Evolutionary conservation across 345 rosid genomes (phyloP).

Genomic region (Linum trigynum): DNA sequence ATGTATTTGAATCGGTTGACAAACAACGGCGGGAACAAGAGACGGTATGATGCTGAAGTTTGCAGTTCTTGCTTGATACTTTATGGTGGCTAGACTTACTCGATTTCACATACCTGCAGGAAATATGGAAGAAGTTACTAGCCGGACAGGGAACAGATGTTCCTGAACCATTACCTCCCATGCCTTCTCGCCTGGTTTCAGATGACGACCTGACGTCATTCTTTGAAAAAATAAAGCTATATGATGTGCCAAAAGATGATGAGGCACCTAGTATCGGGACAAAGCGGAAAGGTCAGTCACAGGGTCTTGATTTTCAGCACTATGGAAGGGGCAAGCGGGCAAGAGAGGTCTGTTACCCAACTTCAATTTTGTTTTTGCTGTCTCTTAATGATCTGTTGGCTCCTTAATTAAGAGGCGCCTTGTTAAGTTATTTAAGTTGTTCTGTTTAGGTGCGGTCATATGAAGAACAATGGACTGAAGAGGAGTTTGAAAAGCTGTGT

Average conservation of each 20-base stretch:
- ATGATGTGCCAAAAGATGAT: slow-evolving; percentile 49
- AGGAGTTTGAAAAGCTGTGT: slow-evolving; percentile 88
- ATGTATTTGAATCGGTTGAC: slow-evolving; percentile 77
- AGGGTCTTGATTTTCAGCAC: slow-evolving; percentile 52
- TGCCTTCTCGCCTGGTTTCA: slow-evolving; percentile 79
- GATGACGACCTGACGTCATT: slow-evolving; percentile 68
- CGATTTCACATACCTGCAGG: slow-evolving; percentile 34
- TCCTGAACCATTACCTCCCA: slow-evolving; percentile 35
- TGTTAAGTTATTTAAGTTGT: background rate
- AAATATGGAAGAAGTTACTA: slow-evolving; percentile 56
- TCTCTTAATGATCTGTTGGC: background rate
- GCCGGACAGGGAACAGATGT: slow-evolving; percentile 31
- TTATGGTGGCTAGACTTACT: background rate
- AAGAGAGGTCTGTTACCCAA: slow-evolving; percentile 64
- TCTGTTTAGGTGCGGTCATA: slow-evolving; percentile 71
- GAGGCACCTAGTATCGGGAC: slow-evolving; percentile 38
- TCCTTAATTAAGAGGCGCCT: slow-evolving; percentile 2
- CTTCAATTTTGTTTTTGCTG: slow-evolving; percentile 11
- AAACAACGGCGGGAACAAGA: slow-evolving; percentile 59
- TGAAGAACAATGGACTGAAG: slow-evolving; percentile 89
- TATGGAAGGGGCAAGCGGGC: slow-evolving; percentile 96
- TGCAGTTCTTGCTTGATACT: slow-evolving; percentile 1
- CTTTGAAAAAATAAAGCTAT: slow-evolving; percentile 59
- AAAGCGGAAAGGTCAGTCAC: slow-evolving; percentile 48
- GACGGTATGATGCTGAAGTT: slow-evolving; percentile 37